A percentile compares a stretch with the other conserved stretches of the same genome.
These are phyloP conservation scores for Eucalyptus polyanthemos DNA, from an alignment of 345 rosid genomes.

Conservation along the genomic window DNA sequence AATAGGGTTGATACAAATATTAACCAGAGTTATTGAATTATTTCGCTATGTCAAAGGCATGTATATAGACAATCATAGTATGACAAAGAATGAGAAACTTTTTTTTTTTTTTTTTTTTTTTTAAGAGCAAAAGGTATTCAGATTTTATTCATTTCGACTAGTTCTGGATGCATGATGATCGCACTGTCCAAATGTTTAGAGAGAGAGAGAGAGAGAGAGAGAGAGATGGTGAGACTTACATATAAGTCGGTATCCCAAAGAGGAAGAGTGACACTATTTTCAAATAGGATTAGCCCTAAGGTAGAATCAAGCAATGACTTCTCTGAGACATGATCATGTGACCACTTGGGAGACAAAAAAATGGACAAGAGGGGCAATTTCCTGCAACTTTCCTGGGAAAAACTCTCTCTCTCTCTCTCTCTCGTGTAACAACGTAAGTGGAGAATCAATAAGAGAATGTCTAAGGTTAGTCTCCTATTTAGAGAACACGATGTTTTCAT, in stretches of 20 bases:
- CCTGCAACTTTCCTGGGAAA: neutral
- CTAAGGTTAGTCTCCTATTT: neutral
- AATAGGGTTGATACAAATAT: neutral
- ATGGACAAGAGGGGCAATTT: neutral
- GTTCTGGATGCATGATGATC: neutral
- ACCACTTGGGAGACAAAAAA: neutral
- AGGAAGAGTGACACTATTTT: neutral
- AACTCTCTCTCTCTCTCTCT: neutral
- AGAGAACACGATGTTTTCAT: neutral
- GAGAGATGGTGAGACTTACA: neutral
- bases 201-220: neutral
- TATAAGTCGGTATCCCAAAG: neutral
- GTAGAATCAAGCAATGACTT: neutral
- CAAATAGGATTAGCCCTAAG: neutral
- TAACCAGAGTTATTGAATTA: neutral
- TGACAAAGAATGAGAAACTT: neutral
- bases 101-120: neutral
- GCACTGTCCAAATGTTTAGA: neutral
- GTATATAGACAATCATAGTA: neutral
- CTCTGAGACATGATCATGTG: neutral
- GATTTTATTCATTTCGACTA: neutral
- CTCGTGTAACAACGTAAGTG: neutral
- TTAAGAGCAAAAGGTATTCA: neutral
- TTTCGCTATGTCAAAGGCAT: neutral
- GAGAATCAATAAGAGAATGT: neutral